Evolutionary conservation across 441 rosid genomes (phyloP), one percentile per base, ranked within the genome.

Genomic region (Codiaeum variegatum): DNA sequence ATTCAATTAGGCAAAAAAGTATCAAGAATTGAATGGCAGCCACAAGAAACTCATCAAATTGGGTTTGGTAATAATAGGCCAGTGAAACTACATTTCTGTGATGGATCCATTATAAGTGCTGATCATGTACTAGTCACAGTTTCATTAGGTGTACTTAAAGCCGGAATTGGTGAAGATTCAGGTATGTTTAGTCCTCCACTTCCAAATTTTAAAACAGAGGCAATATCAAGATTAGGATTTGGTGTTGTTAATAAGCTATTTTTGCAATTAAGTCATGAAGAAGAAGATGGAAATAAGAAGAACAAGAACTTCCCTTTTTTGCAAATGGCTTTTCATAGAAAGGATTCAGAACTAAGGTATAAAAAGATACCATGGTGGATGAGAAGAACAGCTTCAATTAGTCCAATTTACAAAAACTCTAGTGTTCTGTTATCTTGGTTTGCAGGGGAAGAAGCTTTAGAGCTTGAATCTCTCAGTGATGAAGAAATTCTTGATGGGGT

Each of bases 241-340:
- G 99, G 99, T 46, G 97, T 88, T 73, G 99, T 94, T 59, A 94
- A 94, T 87, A 94, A 94, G 83, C 51, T 94, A 73, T 94, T 94
- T 61, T 79, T 94, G 12, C 86, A 87, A 83, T 10, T 85, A 76
- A 80, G 80, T 69, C 67, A 63, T 18, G 83, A 80, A 28, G 71
- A 29, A 49, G 73, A 83, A 63, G 84, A 73, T 24, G 60, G 62
- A 16, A 72, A 66, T 28, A 23, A 12, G n/a, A 28, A 60, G n/a
- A 28, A 60, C 73, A 79, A 79, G 55, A n/a, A n/a, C n/a, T 91
- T 91, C 70, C 97, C 98, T 0, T 83, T 85, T 76, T 62, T 94
- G 79, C 94, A 91, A 73, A 85, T 90, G 89, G 93, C 87, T 52
- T 92, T 94, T 66, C 91, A 85, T 62, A 78, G 80, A 0, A 75